Conservation (phyloP, 805 yeast genomes). For the Sugiyamaella marilandica region DNA sequence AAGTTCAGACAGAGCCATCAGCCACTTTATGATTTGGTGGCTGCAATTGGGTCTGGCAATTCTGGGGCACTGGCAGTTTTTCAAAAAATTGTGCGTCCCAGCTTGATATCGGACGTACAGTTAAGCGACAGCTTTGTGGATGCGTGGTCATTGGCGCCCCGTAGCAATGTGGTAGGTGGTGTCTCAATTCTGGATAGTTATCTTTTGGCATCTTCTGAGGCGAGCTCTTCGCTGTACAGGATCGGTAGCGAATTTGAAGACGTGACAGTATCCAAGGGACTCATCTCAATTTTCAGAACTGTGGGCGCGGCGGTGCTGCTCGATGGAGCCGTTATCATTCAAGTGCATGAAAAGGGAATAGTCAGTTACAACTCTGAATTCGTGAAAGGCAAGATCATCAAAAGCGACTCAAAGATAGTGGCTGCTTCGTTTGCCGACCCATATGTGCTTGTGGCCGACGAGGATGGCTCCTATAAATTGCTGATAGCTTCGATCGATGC, state of each 20-base stretch:
- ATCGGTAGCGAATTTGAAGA: slow-evolving; percentile 46
- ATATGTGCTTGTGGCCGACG: slow-evolving; percentile 21
- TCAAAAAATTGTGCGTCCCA: slow-evolving; percentile 65
- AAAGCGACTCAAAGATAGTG: slow-evolving; percentile 11
- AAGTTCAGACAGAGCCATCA: background rate
- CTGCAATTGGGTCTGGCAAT: slow-evolving; percentile 59
- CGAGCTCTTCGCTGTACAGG: slow-evolving; percentile 36
- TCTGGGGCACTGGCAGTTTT: slow-evolving; percentile 56
- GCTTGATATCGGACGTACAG: slow-evolving; percentile 36
- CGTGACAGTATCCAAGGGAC: slow-evolving; percentile 37
- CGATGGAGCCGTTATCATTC: slow-evolving; percentile 56
- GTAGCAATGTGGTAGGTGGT: slow-evolving; percentile 21
- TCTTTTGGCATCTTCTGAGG: slow-evolving; percentile 66
- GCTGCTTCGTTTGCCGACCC: slow-evolving; percentile 27
- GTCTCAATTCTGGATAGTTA: slow-evolving; percentile 45
- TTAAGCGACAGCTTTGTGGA: background rate
- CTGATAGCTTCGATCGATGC: slow-evolving; percentile 4
- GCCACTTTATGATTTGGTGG: slow-evolving; percentile 49
- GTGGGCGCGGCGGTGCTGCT: slow-evolving; percentile 61
- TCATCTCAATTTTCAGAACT: slow-evolving; percentile 59
- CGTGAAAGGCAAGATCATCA: slow-evolving; percentile 6
- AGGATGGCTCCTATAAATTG: slow-evolving; percentile 21
- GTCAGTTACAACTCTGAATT: slow-evolving; percentile 41
- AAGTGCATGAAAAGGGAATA: slow-evolving; percentile 64
- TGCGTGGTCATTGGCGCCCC: slow-evolving; percentile 18